Percentiles rank a stretch among this genome's conserved stretches.
These are phyloP conservation scores for Penicillium silybi DNA, from an alignment of 495 filamentous ascomycete genomes.

Conservation along the genomic window DNA sequence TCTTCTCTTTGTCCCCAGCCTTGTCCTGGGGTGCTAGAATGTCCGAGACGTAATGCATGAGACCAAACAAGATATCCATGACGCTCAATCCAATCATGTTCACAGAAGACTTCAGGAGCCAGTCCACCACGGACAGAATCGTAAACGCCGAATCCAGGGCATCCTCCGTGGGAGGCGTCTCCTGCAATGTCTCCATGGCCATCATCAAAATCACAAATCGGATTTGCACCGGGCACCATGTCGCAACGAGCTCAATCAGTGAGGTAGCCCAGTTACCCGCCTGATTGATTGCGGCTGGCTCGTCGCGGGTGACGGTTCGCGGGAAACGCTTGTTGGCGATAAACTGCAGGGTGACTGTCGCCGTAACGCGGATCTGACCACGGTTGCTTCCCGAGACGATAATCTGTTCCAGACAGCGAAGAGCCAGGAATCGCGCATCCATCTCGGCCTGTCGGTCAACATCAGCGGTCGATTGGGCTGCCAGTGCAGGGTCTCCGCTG, in stretches of 20 bases:
- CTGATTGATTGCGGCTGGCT: slow-evolving; percentile 22
- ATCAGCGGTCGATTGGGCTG: slow-evolving; percentile 72
- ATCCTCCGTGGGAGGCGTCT: slow-evolving; percentile 59
- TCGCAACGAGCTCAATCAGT: slow-evolving; percentile 68
- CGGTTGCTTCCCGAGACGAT: slow-evolving; percentile 69
- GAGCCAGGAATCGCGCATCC: slow-evolving; percentile 75
- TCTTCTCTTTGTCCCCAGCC: slow-evolving; percentile 29
- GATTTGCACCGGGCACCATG: slow-evolving; percentile 88
- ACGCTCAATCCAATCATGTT: slow-evolving; percentile 92
- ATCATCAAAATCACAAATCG: slow-evolving; percentile 82
- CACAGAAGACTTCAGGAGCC: slow-evolving; percentile 77
- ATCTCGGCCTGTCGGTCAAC: slow-evolving; percentile 83
- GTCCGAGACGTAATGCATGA: slow-evolving; percentile 73
- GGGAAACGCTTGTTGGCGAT: slow-evolving; percentile 54
- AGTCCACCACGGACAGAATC: slow-evolving; percentile 68
- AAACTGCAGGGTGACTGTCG: slow-evolving; percentile 65
- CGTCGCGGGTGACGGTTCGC: slow-evolving; percentile 18
- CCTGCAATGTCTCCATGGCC: slow-evolving; percentile 67
- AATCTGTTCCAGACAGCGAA: slow-evolving; percentile 76
- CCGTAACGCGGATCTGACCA: slow-evolving; percentile 70
- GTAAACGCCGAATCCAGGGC: slow-evolving; percentile 66
- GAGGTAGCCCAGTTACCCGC: slow-evolving; percentile 70
- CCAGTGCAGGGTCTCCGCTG: slow-evolving; percentile 65
- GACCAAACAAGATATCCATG: slow-evolving; percentile 81
- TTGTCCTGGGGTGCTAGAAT: slow-evolving; percentile 59